Conservation (phyloP, 2,329 filamentous ascomycete species). For the Teratosphaeriaceae sp. region DNA sequence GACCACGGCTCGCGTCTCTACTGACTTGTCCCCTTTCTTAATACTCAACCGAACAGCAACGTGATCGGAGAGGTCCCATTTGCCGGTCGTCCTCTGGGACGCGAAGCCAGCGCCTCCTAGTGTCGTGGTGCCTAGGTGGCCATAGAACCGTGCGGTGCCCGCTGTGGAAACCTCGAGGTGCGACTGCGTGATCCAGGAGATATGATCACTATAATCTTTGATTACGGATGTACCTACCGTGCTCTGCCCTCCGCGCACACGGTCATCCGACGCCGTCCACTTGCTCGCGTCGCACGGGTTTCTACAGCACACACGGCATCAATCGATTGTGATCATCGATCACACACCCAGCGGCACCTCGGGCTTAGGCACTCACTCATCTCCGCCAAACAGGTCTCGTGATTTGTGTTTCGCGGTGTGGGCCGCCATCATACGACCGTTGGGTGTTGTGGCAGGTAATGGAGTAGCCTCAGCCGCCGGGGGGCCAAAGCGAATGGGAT, state of each 20-base stretch:
- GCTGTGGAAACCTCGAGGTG: constrained; percentile 37
- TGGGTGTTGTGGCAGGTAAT: constrained; percentile 1
- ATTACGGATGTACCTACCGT: constrained; percentile 32
- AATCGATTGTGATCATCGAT: too few species aligned
- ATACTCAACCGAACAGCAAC: constrained; percentile 55
- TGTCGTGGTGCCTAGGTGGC: constrained; percentile 64
- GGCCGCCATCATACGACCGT: not conserved
- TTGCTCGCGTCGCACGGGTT: constrained; percentile 54
- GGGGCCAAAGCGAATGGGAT: too few species aligned
- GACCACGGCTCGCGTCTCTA: constrained; percentile 16
- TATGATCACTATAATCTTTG: not conserved
- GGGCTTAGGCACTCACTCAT: constrained; percentile 20
- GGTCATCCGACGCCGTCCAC: constrained; percentile 68
- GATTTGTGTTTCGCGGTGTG: constrained; percentile 9
- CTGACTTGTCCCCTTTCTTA: constrained; percentile 42
- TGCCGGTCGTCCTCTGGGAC: constrained; percentile 60
- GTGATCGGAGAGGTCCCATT: constrained; percentile 60
- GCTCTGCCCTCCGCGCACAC: constrained; percentile 68
- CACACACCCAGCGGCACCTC: too few species aligned
- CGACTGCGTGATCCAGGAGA: constrained; percentile 32
- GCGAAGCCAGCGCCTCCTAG: constrained; percentile 79
- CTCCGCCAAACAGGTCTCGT: constrained; percentile 27
- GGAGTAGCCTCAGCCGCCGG: constrained; percentile 4
- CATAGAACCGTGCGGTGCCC: constrained; percentile 51
- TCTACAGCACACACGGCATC: too few species aligned